Evolutionary conservation across 2,329 filamentous ascomycete genomes (phyloP).

Genomic region (Neofusicoccum laricinum): DNA sequence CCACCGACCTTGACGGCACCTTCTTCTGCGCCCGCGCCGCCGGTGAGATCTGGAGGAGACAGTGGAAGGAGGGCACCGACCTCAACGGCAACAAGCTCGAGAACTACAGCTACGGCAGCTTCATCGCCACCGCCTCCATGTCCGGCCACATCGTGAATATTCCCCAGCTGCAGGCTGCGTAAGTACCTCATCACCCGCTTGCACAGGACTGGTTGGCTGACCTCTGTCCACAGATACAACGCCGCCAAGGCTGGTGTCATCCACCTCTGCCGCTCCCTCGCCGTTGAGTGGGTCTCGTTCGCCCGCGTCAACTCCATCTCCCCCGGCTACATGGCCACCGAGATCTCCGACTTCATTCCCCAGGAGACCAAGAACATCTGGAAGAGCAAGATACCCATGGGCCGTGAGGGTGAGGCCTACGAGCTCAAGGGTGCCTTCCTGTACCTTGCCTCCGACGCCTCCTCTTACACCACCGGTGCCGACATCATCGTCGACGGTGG

Average conservation of each 20-base stretch:
- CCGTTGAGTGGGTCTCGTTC: conserved; percentile 69
- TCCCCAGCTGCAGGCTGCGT: conserved; percentile 60
- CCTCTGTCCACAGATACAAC: conserved; percentile 30
- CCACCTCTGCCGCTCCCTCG: conserved; percentile 61
- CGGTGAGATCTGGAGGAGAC: conserved; percentile 44
- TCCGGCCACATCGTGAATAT: conserved; percentile 82
- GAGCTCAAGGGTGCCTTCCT: conserved; percentile 83
- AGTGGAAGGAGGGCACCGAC: conserved; percentile 18
- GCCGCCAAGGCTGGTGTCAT: conserved; percentile 64
- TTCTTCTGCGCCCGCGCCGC: conserved; percentile 86
- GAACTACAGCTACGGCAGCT: conserved; percentile 44
- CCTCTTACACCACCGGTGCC: conserved; percentile 68
- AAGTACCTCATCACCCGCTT: background rate
- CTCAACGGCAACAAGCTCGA: conserved; percentile 18
- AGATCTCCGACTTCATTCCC: conserved; percentile 63
- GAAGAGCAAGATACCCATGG: conserved; percentile 78
- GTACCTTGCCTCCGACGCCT: conserved; percentile 77
- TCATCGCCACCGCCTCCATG: conserved; percentile 71
- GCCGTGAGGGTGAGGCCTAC: conserved; percentile 67
- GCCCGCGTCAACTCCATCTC: conserved; percentile 67
- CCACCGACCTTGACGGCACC: conserved; percentile 82
- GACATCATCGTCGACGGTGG: conserved; percentile 18
- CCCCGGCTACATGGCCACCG: conserved; percentile 67
- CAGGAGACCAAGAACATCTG: conserved; percentile 70
- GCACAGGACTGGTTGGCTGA: background rate